Evolutionary conservation across 108 stramenopile genomes (phyloP).

Genomic region (Discostella pseudostelligera): DNA sequence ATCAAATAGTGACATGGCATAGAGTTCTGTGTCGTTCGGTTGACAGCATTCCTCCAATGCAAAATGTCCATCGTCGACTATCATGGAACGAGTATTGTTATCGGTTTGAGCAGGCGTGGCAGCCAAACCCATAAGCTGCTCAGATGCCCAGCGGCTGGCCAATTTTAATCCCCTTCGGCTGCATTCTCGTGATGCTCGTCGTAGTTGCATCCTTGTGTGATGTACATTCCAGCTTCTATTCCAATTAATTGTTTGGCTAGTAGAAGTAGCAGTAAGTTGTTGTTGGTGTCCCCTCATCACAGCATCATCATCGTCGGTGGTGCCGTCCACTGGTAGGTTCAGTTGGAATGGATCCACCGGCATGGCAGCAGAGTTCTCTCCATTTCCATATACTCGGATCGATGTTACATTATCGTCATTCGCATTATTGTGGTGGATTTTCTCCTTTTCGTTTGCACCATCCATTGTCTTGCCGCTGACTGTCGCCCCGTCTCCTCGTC

Average conservation of each 20-base stretch:
- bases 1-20: conserved; percentile 74
- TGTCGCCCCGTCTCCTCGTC: background rate
- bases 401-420: too few species aligned
- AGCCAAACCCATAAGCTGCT: conserved; percentile 69
- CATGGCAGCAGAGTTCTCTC: too few species aligned
- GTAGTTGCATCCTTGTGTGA: conserved; percentile 20
- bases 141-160: conserved; percentile 80
- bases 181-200: conserved; percentile 35
- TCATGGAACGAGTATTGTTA: background rate
- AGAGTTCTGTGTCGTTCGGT: conserved; percentile 47
- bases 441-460: background rate
- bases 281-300: too few species aligned
- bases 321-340: background rate
- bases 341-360: too few species aligned
- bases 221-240: conserved; percentile 21
- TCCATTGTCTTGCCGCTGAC: background rate
- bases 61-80: background rate
- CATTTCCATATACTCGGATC: too few species aligned
- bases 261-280: background rate
- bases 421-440: background rate
- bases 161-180: conserved; percentile 59
- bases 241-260: conserved; percentile 3
- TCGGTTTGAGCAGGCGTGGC: background rate
- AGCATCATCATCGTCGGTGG: background rate
- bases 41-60: conserved; percentile 14